Evolutionary conservation across 495 filamentous ascomycete genomes (phyloP).

Genomic region (Talaromyces ruber): DNA sequence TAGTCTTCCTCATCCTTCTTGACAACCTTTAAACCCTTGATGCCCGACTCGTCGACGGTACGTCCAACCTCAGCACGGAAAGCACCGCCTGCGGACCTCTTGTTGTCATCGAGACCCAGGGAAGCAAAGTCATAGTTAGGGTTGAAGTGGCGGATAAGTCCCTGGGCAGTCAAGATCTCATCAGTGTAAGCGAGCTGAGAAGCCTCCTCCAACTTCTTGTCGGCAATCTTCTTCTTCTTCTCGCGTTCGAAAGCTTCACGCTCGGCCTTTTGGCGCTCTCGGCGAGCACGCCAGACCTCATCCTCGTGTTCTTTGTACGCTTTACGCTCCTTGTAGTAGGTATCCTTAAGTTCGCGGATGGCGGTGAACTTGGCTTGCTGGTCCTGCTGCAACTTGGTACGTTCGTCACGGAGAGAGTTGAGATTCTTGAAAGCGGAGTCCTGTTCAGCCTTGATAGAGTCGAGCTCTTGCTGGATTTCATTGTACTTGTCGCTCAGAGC

Average conservation of each 20-base stretch:
- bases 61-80: slow-evolving; percentile 72
- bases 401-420: slow-evolving; percentile 80
- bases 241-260: slow-evolving; percentile 64
- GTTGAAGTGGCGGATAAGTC: slow-evolving; percentile 84
- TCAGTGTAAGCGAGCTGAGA: slow-evolving; percentile 80
- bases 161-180: slow-evolving; percentile 80
- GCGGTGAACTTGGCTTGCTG: slow-evolving; percentile 76
- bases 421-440: slow-evolving; percentile 81
- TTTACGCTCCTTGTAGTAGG: slow-evolving; percentile 66
- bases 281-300: slow-evolving; percentile 60
- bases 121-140: slow-evolving; percentile 61
- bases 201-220: slow-evolving; percentile 82
- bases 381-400: slow-evolving; percentile 67
- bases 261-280: slow-evolving; percentile 73
- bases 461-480: slow-evolving; percentile 74
- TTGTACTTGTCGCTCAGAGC: slow-evolving; percentile 77
- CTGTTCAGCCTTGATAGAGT: slow-evolving; percentile 81
- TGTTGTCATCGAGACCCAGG: slow-evolving; percentile 41
- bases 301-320: slow-evolving; percentile 74
- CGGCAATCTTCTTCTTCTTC: slow-evolving; percentile 74
- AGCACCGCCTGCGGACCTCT: slow-evolving; percentile 58
- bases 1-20: slow-evolving; percentile 88
- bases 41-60: slow-evolving; percentile 65
- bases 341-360: slow-evolving; percentile 78
- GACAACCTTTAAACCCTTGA: slow-evolving; percentile 69